Evolutionary conservation across 2,329 filamentous ascomycete genomes (phyloP).

Genomic region (Arthrinium phaeospermum): DNA sequence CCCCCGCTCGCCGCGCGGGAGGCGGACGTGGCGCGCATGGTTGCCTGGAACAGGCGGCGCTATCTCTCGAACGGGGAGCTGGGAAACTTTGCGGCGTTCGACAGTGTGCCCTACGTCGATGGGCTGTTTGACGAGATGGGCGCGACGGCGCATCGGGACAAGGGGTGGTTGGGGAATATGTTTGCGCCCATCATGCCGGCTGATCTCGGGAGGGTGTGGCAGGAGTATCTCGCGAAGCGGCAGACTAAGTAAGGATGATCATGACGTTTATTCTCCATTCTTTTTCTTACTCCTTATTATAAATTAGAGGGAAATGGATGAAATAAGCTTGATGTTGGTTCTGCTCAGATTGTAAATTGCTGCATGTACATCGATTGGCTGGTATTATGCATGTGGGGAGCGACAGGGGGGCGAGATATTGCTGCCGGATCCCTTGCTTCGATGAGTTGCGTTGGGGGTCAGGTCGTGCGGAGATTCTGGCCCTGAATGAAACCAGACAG

Average conservation of each 20-base stretch:
- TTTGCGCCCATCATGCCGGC: conserved; percentile 33
- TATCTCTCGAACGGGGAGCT: conserved; percentile 35
- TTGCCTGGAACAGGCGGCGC: conserved; percentile 34
- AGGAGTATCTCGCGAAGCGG: conserved; percentile 30
- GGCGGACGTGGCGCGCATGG: conserved; percentile 31
- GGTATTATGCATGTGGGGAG: too few species aligned
- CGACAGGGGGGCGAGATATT: too few species aligned
- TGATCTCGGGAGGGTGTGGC: conserved; percentile 30
- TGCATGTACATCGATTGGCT: too few species aligned
- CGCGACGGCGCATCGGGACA: conserved; percentile 32
- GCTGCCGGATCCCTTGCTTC: too few species aligned
- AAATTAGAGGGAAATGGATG: too few species aligned
- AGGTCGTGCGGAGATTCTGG: too few species aligned
- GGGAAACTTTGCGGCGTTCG: conserved; percentile 35
- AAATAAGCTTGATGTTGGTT: too few species aligned
- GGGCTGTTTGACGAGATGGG: conserved; percentile 34
- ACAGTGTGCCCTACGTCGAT: conserved; percentile 36
- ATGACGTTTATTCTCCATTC: neutral
- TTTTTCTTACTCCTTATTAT: too few species aligned
- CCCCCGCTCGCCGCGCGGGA: conserved; percentile 30
- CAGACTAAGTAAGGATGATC: neutral
- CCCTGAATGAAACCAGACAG: neutral
- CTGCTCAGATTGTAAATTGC: too few species aligned
- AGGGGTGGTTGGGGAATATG: conserved; percentile 35
- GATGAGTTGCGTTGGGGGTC: too few species aligned